Conservation (phyloP, 305 asterid genomes). For the Nicotiana rustica region DNA sequence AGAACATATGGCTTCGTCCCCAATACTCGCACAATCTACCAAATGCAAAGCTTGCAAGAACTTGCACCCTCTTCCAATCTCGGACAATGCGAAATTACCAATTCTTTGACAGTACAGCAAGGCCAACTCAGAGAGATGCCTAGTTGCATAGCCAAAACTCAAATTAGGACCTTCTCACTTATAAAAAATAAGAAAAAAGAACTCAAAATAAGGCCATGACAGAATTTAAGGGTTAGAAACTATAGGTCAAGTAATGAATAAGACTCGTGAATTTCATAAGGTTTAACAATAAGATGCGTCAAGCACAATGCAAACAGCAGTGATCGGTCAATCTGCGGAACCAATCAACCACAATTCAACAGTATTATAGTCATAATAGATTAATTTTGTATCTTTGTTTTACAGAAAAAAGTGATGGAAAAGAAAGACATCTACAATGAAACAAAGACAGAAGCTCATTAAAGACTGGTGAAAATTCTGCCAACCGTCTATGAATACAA, state of each 20-base stretch:
- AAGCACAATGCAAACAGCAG: not conserved
- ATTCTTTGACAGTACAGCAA: slow-evolving; percentile 84
- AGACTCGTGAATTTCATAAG: slow-evolving; percentile 14
- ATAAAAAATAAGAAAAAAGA: not conserved
- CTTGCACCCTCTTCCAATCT: slow-evolving; percentile 91
- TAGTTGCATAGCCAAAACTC: slow-evolving; percentile 42
- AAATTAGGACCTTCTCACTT: slow-evolving; percentile 26
- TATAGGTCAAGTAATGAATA: not conserved
- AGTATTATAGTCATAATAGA: slow-evolving; percentile 9
- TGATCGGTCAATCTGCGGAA: not conserved
- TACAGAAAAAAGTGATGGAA: not conserved
- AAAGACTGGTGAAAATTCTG: not conserved
- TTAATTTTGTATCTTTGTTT: not conserved
- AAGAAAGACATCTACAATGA: not conserved
- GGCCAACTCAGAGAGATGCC: slow-evolving; percentile 82
- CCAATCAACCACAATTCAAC: slow-evolving; percentile 2
- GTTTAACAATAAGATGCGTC: not conserved
- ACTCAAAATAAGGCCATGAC: slow-evolving; percentile 22
- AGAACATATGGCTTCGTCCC: slow-evolving; percentile 81
- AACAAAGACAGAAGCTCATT: not conserved
- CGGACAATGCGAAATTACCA: slow-evolving; percentile 66
- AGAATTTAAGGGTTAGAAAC: not conserved
- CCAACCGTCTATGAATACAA: not conserved
- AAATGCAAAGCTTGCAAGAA: slow-evolving; percentile 89
- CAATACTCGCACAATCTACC: slow-evolving; percentile 87